phyloP scores from a whole-genome alignment of 495 filamentous ascomycete species.

The Podospora appendiculata region DNA sequence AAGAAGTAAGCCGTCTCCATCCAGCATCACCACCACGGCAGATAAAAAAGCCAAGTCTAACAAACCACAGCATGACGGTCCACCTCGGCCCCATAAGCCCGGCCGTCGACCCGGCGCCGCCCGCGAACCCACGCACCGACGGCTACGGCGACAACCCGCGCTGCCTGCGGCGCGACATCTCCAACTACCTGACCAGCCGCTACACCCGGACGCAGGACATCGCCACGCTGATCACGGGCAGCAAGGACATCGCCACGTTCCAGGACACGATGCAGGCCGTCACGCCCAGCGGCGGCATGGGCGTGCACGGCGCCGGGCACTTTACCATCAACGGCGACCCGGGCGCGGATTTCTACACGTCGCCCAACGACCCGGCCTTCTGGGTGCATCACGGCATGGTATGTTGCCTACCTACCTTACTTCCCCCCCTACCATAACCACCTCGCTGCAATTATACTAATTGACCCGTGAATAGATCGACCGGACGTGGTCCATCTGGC shows the following conservation, averaged over 20 bases:
- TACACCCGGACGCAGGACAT: slow-evolving; percentile 44
- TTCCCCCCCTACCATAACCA: too few relatives aligned
- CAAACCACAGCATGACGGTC: slow-evolving; percentile 29
- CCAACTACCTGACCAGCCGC: slow-evolving; percentile 33
- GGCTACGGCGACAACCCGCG: slow-evolving; percentile 47
- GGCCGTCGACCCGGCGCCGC: slow-evolving; percentile 26
- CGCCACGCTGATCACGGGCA: slow-evolving; percentile 36
- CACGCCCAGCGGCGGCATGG: slow-evolving; percentile 15
- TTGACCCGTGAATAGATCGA: too few relatives aligned
- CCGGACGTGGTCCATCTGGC: slow-evolving; percentile 62
- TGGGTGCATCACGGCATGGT: slow-evolving; percentile 56
- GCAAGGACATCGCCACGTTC: slow-evolving; percentile 36
- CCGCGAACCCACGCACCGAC: slow-evolving; percentile 26
- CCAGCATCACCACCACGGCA: not conserved
- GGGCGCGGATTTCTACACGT: slow-evolving; percentile 42
- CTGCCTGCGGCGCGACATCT: slow-evolving; percentile 61
- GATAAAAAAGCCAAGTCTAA: not conserved
- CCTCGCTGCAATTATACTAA: too few relatives aligned
- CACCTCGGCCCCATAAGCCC: slow-evolving; percentile 45
- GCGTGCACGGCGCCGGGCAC: slow-evolving; percentile 35
- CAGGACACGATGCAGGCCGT: slow-evolving; percentile 33
- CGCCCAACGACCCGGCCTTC: slow-evolving; percentile 62
- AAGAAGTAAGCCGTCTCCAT: slow-evolving; percentile 19
- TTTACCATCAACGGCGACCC: slow-evolving; percentile 35
- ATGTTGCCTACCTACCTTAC: too few relatives aligned